Conservation (phyloP, 139 green algal genomes). For the Volvox reticuliferus region DNA sequence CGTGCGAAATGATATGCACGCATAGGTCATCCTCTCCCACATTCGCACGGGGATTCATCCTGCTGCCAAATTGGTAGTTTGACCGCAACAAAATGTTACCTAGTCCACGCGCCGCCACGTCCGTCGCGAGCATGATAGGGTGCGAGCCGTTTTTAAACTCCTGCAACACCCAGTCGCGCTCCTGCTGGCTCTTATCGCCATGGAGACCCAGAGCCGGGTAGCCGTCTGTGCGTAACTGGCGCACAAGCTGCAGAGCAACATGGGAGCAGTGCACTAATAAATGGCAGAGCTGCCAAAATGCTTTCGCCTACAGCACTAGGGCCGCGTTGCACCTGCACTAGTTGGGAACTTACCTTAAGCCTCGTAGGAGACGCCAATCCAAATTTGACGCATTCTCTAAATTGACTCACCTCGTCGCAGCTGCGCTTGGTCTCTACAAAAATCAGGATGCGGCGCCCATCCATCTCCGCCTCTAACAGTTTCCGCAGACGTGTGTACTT, state of each 20-base stretch:
- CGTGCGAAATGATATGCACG: too few relatives aligned
- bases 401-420: conserved; percentile 80
- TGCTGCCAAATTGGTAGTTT: too few relatives aligned
- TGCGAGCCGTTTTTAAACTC: conserved; percentile 90
- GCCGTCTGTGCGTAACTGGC: conserved; percentile 87
- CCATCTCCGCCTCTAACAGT: conserved; percentile 86
- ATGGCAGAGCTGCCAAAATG: too few relatives aligned
- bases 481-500: conserved; percentile 79
- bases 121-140: conserved; percentile 96
- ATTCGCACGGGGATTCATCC: too few relatives aligned
- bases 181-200: conserved; percentile 96
- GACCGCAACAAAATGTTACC: conserved; percentile 64
- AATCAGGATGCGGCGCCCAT: conserved; percentile 73
- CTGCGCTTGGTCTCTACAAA: conserved; percentile 95
- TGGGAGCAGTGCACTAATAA: too few relatives aligned
- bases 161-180: conserved; percentile 91
- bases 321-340: background rate
- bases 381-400: background rate
- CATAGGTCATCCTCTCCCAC: too few relatives aligned
- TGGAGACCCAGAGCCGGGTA: conserved; percentile 91
- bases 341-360: too few relatives aligned
- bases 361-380: too few relatives aligned
- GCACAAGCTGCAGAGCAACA: conserved; percentile 75
- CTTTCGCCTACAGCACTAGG: background rate
- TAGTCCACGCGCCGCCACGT: conserved; percentile 92